Evolutionary conservation across 306 rosid species (phyloP).

Genomic region (Pterocarpus macrocarpus): DNA sequence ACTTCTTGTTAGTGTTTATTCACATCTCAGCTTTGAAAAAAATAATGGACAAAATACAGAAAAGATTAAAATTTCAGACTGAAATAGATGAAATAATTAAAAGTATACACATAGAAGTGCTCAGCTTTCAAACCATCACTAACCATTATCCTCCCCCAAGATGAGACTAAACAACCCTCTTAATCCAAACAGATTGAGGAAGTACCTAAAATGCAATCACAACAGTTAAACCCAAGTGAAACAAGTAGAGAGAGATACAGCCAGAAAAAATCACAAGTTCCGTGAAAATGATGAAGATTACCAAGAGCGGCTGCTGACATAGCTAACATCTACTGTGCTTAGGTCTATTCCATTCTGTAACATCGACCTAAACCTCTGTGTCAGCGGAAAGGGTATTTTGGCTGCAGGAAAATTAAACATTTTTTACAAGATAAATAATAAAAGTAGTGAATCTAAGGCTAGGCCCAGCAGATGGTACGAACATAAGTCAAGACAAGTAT

Average conservation of each 20-base stretch:
- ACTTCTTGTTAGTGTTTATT: conserved; percentile 22
- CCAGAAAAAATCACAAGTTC: background rate
- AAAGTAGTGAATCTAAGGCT: conserved; percentile 33
- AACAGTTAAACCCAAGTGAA: conserved; percentile 36
- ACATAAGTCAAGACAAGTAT: background rate
- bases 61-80: conserved; percentile 8
- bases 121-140: conserved; percentile 46
- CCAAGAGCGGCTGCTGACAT: conserved; percentile 99
- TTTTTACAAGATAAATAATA: conserved; percentile 13
- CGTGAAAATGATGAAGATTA: conserved; percentile 49
- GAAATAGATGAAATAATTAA: conserved; percentile 2
- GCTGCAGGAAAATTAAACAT: conserved; percentile 64
- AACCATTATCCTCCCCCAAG: conserved; percentile 99
- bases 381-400: conserved; percentile 97
- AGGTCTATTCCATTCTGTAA: conserved; percentile 98
- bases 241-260: background rate
- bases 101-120: background rate
- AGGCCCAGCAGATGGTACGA: conserved; percentile 21
- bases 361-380: conserved; percentile 98
- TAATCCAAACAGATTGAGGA: conserved; percentile 94
- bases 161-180: conserved; percentile 99
- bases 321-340: conserved; percentile 99
- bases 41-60: background rate
- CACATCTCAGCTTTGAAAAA: conserved; percentile 20
- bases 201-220: conserved; percentile 74